phyloP scores from a whole-genome alignment of 2,329 filamentous ascomycete species.

The Fusarium siculi region DNA sequence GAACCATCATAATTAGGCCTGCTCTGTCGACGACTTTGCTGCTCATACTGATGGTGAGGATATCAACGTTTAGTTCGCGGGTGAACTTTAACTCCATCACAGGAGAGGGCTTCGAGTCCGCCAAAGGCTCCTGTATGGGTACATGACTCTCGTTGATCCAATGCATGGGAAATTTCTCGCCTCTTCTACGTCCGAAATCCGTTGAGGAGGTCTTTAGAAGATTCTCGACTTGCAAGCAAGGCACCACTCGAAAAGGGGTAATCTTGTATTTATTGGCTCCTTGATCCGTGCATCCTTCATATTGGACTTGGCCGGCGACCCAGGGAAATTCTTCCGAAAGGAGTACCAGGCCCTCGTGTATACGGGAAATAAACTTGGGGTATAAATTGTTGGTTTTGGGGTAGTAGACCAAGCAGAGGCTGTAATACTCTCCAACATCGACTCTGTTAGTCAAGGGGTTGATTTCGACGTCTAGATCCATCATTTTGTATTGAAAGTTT shows the following conservation, averaged over 20 bases:
- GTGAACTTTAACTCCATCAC: neutral
- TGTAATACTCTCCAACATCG: neutral
- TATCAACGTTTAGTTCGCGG: neutral
- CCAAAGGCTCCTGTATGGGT: neutral
- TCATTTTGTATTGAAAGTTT: neutral
- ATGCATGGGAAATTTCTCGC: neutral
- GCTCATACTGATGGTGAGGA: neutral
- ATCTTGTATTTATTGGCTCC: neutral
- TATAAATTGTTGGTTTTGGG: fast-evolving
- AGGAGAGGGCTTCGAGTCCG: neutral
- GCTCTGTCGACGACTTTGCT: neutral
- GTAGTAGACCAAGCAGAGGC: neutral
- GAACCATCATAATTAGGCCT: neutral
- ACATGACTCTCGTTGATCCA: neutral
- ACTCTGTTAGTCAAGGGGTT: neutral
- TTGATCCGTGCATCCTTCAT: neutral
- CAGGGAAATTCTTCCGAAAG: neutral
- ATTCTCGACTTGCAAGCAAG: neutral
- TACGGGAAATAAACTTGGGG: neutral
- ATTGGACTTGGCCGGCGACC: neutral
- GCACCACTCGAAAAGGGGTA: neutral
- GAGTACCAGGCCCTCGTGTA: neutral
- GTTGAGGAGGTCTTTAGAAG: neutral
- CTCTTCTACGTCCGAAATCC: neutral
- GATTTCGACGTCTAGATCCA: neutral